Evolutionary conservation across 768 basidiomycete genomes (phyloP).

Genomic region (Pulveroboletus sp.): DNA sequence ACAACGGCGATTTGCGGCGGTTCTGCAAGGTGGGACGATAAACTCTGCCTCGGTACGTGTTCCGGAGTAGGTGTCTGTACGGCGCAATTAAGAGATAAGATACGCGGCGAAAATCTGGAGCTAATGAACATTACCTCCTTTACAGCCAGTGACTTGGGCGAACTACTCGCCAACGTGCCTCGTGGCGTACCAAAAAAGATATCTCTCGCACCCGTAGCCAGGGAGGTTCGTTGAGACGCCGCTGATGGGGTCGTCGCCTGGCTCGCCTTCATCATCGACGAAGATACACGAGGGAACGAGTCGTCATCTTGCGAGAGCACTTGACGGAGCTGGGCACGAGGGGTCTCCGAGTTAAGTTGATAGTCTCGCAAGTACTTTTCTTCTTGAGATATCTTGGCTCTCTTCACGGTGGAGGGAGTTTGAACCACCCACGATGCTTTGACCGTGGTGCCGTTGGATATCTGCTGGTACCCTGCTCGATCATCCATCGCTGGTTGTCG

Average conservation of each 20-base stretch:
- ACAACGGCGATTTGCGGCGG: slow-evolving; percentile 32
- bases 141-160: slow-evolving; percentile 18
- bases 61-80: slow-evolving; percentile 23
- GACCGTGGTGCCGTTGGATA: slow-evolving; percentile 21
- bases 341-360: slow-evolving; percentile 17
- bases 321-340: slow-evolving; percentile 29
- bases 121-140: slow-evolving; percentile 25
- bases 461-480: slow-evolving; percentile 12
- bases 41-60: slow-evolving; percentile 8
- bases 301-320: slow-evolving; percentile 31
- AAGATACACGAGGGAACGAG: slow-evolving; percentile 21
- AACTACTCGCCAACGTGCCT: slow-evolving; percentile 18
- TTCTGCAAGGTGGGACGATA: slow-evolving; percentile 10
- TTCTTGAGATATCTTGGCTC: slow-evolving; percentile 20
- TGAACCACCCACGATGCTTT: slow-evolving; percentile 34
- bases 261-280: slow-evolving; percentile 28
- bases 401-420: slow-evolving; percentile 23
- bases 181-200: slow-evolving; percentile 19
- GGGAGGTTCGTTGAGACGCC: slow-evolving; percentile 27
- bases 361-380: slow-evolving; percentile 29
- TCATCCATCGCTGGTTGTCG: slow-evolving; percentile 8
- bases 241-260: slow-evolving; percentile 20
- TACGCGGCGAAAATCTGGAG: neutral
- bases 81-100: slow-evolving; percentile 8
- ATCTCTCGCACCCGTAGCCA: slow-evolving; percentile 15